Evolutionary conservation across 1,139 yeast species (phyloP).

Genomic region (Magnusiomyces magnusii): DNA sequence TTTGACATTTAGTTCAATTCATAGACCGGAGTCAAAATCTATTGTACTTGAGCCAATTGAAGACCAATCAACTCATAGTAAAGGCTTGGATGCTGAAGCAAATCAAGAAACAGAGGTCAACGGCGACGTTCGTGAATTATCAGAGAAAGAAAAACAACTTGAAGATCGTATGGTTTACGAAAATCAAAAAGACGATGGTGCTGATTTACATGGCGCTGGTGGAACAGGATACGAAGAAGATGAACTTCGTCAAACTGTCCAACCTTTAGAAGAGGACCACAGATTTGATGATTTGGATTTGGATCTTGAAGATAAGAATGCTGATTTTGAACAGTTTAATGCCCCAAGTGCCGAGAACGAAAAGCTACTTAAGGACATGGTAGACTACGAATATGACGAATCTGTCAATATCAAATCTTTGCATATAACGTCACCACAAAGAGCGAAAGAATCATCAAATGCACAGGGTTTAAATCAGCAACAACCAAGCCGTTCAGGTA

Average conservation of each 20-base stretch:
- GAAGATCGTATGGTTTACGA: neutral
- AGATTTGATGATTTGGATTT: neutral
- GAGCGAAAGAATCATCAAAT: neutral
- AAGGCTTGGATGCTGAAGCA: neutral
- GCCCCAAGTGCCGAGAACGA: neutral
- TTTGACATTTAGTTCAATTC: neutral
- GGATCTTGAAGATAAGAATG: neutral
- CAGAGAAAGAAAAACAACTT: neutral
- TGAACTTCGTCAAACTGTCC: neutral
- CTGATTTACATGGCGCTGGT: neutral
- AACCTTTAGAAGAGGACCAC: neutral
- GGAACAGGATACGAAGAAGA: conserved; percentile 2
- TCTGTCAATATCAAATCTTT: neutral
- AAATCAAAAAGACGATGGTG: conserved; percentile 5
- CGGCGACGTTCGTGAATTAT: neutral
- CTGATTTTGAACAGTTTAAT: neutral
- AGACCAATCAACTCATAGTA: neutral
- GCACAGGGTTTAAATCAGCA: neutral
- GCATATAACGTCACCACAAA: neutral
- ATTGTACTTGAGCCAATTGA: neutral
- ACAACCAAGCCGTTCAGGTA: neutral
- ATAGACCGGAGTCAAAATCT: neutral
- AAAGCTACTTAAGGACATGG: neutral
- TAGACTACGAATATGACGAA: neutral
- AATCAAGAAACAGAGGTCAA: neutral